These are phyloP conservation scores for Eimeria praecox DNA, from an alignment of 169 alveolate species.

Conservation along the genomic window DNA sequence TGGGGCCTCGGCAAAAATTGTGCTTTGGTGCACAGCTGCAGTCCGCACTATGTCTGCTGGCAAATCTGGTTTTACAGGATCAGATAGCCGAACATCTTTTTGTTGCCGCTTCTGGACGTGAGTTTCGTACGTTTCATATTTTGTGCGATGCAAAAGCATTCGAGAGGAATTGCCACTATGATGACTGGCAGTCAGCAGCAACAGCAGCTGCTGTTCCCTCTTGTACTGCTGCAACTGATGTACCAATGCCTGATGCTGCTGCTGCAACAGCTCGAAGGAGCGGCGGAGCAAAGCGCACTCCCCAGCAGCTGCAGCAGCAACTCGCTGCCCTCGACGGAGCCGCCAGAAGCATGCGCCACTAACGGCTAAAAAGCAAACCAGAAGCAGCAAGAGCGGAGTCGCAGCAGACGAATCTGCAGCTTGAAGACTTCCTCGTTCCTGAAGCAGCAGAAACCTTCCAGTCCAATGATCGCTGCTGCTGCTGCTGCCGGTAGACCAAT, in stretches of 20 bases:
- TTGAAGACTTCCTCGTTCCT: conserved; percentile 33
- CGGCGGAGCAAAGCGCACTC: conserved; percentile 65
- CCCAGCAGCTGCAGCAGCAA: conserved; percentile 76
- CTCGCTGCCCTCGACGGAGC: conserved; percentile 44
- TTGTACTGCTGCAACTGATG: conserved; percentile 40
- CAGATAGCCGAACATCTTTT: background rate
- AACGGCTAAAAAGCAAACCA: background rate
- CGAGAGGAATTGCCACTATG: conserved; percentile 32
- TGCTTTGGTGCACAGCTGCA: conserved; percentile 5
- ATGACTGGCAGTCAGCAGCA: conserved; percentile 56
- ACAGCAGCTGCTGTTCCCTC: conserved; percentile 75
- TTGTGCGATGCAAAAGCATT: conserved; percentile 2
- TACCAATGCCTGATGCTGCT: conserved; percentile 38
- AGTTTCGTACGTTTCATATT: background rate
- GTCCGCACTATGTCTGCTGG: background rate
- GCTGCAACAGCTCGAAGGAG: conserved; percentile 58
- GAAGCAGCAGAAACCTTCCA: conserved; percentile 20
- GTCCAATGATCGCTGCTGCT: conserved; percentile 37
- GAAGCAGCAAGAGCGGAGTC: background rate
- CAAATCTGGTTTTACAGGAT: background rate
- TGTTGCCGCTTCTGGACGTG: conserved; percentile 32
- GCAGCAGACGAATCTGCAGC: background rate
- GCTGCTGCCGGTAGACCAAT: conserved; percentile 52
- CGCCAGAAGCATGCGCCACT: conserved; percentile 56
- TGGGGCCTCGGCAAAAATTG: background rate